phyloP scores from a whole-genome alignment of 371 early-diverging fungal species.

The Mortierella sp. region DNA sequence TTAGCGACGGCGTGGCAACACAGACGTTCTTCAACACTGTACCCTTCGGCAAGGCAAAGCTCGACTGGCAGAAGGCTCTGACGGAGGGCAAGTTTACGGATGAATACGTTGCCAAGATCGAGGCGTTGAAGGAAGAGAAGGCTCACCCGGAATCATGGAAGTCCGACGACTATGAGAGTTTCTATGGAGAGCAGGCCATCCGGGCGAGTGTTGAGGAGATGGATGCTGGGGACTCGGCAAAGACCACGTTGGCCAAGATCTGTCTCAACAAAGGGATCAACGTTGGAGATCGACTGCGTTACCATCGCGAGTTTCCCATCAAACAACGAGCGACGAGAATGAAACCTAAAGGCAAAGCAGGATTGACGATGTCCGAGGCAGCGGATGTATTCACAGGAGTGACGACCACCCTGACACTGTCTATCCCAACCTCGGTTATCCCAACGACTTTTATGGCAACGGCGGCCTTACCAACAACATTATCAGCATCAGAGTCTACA shows the following conservation, averaged over 20 bases:
- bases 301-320: slow-evolving; percentile 3
- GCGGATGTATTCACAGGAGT: too few relatives aligned
- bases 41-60: neutral
- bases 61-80: slow-evolving; percentile 24
- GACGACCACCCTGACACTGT: too few relatives aligned
- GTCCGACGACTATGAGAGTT: slow-evolving; percentile 17
- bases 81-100: slow-evolving; percentile 14
- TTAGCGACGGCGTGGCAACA: neutral
- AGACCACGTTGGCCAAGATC: slow-evolving; percentile 14
- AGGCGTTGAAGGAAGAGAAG: neutral
- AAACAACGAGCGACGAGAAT: neutral
- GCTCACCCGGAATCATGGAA: slow-evolving; percentile 20
- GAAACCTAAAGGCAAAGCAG: neutral
- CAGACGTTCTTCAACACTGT: neutral
- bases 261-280: slow-evolving; percentile 13
- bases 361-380: neutral
- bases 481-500: too few relatives aligned
- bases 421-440: too few relatives aligned
- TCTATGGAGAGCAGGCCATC: slow-evolving; percentile 24
- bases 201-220: slow-evolving; percentile 13
- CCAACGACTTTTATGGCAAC: too few relatives aligned
- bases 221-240: slow-evolving; percentile 14
- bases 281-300: slow-evolving; percentile 20
- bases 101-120: slow-evolving; percentile 3
- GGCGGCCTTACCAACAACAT: too few relatives aligned